Percentiles rank a stretch among this genome's conserved stretches.
Evolutionary conservation across 129 eudicot species (phyloP).

Genomic region (Lonicera japonica): DNA sequence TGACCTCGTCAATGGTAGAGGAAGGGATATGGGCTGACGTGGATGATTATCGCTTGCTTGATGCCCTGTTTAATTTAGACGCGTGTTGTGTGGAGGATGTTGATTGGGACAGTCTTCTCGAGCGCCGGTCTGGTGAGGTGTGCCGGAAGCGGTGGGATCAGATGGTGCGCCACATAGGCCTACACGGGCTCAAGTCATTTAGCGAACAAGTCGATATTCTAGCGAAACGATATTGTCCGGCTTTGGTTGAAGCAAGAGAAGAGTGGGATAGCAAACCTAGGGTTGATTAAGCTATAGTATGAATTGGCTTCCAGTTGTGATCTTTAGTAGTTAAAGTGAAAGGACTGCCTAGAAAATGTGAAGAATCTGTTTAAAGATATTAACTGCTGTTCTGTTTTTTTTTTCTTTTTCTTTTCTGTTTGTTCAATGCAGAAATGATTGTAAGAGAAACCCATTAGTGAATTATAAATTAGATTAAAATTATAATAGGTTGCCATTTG

Average conservation of each 20-base stretch:
- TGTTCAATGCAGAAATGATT: too few relatives aligned
- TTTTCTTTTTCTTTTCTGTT: background rate
- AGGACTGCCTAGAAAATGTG: background rate
- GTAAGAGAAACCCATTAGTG: too few relatives aligned
- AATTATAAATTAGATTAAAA: too few relatives aligned
- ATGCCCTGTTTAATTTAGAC: slow-evolving; percentile 47
- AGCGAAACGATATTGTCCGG: slow-evolving; percentile 47
- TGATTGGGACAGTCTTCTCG: slow-evolving; percentile 72
- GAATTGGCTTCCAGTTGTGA: background rate
- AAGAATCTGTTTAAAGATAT: too few relatives aligned
- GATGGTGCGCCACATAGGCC: slow-evolving; percentile 60
- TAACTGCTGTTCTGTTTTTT: background rate
- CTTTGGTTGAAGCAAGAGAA: slow-evolving; percentile 44
- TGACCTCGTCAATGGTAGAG: slow-evolving; percentile 59
- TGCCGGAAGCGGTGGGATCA: slow-evolving; percentile 59
- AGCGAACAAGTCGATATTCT: slow-evolving; percentile 62
- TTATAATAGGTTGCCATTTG: background rate
- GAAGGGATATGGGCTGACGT: slow-evolving; percentile 45
- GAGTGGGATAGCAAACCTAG: slow-evolving; percentile 49
- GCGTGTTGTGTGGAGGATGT: slow-evolving; percentile 69
- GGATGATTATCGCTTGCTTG: slow-evolving; percentile 59
- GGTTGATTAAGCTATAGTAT: slow-evolving; percentile 12
- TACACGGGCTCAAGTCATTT: slow-evolving; percentile 40
- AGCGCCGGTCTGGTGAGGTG: slow-evolving; percentile 48
- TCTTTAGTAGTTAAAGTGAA: background rate